Evolutionary conservation across 345 rosid species (phyloP).

Genomic region (Dimocarpus longan): DNA sequence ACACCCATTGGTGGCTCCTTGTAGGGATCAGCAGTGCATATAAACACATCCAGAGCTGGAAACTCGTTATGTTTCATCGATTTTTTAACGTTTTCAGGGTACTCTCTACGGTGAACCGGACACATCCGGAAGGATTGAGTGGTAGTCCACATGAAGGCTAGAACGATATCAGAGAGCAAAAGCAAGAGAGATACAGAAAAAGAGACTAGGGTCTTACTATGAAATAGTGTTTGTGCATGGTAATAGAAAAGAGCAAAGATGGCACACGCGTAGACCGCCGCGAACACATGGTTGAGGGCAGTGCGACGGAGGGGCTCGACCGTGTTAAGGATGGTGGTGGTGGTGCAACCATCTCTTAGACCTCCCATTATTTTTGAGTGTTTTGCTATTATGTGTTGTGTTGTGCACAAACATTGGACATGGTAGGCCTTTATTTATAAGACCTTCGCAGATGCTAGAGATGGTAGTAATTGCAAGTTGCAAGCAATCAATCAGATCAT

Average conservation of each 20-base stretch:
- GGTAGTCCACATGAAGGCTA: conserved; percentile 70
- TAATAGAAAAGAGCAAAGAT: conserved; percentile 49
- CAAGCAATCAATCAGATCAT: too few relatives aligned
- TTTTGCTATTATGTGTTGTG: too few relatives aligned
- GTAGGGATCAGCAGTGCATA: conserved; percentile 69
- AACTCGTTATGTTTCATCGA: conserved; percentile 34
- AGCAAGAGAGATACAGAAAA: conserved; percentile 29
- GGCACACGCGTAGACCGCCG: conserved; percentile 49
- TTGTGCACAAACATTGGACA: too few relatives aligned
- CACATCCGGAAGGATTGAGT: conserved; percentile 40
- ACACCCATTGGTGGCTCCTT: conserved; percentile 68
- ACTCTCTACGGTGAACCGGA: conserved; percentile 47
- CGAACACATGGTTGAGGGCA: conserved; percentile 48
- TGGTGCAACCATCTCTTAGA: neutral
- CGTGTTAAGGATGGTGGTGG: conserved; percentile 41
- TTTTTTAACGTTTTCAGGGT: conserved; percentile 44
- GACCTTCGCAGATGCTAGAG: too few relatives aligned
- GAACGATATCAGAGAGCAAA: conserved; percentile 52
- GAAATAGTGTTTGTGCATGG: conserved; percentile 45
- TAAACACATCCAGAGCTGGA: conserved; percentile 32
- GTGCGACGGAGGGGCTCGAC: conserved; percentile 40
- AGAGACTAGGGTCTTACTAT: conserved; percentile 23
- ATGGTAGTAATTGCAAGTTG: too few relatives aligned
- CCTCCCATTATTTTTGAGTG: conserved; percentile 16
- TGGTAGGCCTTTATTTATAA: too few relatives aligned